phyloP scores from a whole-genome alignment of 306 rosid species.

The Vigna trinervia region DNA sequence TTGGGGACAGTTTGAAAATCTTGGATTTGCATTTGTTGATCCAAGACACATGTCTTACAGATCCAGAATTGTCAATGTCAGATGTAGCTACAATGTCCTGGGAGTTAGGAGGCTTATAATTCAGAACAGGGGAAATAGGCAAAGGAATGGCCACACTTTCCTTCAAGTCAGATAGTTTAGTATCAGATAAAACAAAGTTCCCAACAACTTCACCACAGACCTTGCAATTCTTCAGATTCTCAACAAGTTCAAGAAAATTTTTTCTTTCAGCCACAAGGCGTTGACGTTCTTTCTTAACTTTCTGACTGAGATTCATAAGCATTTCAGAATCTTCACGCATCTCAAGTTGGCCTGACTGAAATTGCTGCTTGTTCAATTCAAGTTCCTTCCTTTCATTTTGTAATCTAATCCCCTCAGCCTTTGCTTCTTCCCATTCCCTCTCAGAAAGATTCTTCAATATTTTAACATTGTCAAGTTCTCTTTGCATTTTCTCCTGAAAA shows the following conservation, averaged over 20 bases:
- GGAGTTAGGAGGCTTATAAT: slow-evolving; percentile 40
- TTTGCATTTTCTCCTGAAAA: slow-evolving; percentile 76
- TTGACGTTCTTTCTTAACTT: slow-evolving; percentile 80
- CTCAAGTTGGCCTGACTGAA: slow-evolving; percentile 67
- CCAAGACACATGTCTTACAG: slow-evolving; percentile 60
- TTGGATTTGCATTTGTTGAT: slow-evolving; percentile 69
- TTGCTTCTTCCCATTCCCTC: slow-evolving; percentile 72
- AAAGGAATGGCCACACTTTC: slow-evolving; percentile 43
- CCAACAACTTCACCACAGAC: slow-evolving; percentile 68
- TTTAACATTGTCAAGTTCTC: slow-evolving; percentile 60
- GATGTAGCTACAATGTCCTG: slow-evolving; percentile 44
- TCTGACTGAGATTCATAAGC: slow-evolving; percentile 75
- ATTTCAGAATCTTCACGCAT: slow-evolving; percentile 73
- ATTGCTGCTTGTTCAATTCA: slow-evolving; percentile 65
- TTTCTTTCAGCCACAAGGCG: slow-evolving; percentile 68
- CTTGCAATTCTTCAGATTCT: slow-evolving; percentile 75
- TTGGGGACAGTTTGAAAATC: slow-evolving; percentile 72
- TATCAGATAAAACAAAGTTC: slow-evolving; percentile 68
- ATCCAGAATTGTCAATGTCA: slow-evolving; percentile 51
- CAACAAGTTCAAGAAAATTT: slow-evolving; percentile 70
- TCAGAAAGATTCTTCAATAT: slow-evolving; percentile 62
- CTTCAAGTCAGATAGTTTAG: slow-evolving; percentile 64
- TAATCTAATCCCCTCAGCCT: slow-evolving; percentile 56
- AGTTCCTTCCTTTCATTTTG: slow-evolving; percentile 67
- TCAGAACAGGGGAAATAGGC: slow-evolving; percentile 46